phyloP scores from a whole-genome alignment of 306 rosid genomes.

The Crataegus laevigata region DNA sequence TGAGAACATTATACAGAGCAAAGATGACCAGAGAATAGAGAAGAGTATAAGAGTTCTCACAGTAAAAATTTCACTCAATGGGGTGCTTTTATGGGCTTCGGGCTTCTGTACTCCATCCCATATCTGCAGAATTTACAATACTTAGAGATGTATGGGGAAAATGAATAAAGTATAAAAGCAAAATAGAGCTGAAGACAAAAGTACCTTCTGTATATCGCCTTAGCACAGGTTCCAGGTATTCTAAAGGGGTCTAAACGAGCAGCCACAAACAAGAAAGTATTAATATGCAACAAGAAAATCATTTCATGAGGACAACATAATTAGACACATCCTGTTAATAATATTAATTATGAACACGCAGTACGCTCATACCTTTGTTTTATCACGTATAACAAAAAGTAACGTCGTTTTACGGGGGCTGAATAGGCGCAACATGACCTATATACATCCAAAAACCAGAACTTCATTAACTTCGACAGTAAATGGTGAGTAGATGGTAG shows the following conservation, averaged over 20 bases:
- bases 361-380: slow-evolving; percentile 53
- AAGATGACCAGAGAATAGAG: background rate
- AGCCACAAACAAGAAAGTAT: slow-evolving; percentile 8
- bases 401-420: slow-evolving; percentile 88
- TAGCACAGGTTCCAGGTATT: slow-evolving; percentile 60
- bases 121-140: slow-evolving; percentile 51
- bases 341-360: background rate
- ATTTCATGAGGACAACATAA: slow-evolving; percentile 6
- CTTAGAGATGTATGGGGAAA: slow-evolving; percentile 6
- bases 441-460: background rate
- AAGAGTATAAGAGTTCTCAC: slow-evolving; percentile 37
- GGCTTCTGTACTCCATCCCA: slow-evolving; percentile 86
- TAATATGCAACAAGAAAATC: background rate
- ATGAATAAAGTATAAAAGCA: background rate
- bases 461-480: slow-evolving; percentile 14
- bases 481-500: background rate
- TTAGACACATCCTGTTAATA: background rate
- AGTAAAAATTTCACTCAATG: slow-evolving; percentile 75
- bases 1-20: background rate
- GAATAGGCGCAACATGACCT: slow-evolving; percentile 94
- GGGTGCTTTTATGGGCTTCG: slow-evolving; percentile 58
- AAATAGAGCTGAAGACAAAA: slow-evolving; percentile 3
- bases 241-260: slow-evolving; percentile 59
- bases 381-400: slow-evolving; percentile 88
- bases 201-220: slow-evolving; percentile 80